Evolutionary conservation across 1,139 yeast genomes (phyloP).

Genomic region (Spathaspora sp.): DNA sequence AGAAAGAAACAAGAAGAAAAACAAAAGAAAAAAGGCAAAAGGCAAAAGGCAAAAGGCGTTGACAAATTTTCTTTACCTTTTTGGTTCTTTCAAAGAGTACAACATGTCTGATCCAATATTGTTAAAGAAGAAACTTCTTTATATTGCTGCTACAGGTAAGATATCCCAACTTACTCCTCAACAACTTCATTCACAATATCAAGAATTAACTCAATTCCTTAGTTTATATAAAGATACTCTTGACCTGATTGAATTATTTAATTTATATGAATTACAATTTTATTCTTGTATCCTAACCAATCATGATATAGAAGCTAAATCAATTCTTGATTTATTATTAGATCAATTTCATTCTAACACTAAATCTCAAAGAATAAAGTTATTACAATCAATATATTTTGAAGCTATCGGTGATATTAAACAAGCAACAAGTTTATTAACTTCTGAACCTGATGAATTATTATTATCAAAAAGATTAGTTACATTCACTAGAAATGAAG

Average conservation of each 20-base stretch:
- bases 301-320: conserved; percentile 70
- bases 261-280: conserved; percentile 70
- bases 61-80: background rate
- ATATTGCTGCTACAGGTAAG: conserved; percentile 31
- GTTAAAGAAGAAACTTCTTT: conserved; percentile 24
- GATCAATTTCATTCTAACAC: conserved; percentile 60
- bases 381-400: conserved; percentile 56
- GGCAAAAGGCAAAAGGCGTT: background rate
- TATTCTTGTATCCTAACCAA: conserved; percentile 62
- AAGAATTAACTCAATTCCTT: conserved; percentile 34
- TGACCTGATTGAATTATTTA: conserved; percentile 52
- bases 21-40: too few species aligned
- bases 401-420: conserved; percentile 52
- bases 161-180: conserved; percentile 38
- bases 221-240: conserved; percentile 26
- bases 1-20: background rate
- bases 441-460: conserved; percentile 36
- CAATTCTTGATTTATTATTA: conserved; percentile 57
- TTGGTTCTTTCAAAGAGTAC: too few species aligned
- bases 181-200: conserved; percentile 30
- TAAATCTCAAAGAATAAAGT: conserved; percentile 53
- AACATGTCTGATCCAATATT: conserved; percentile 14
- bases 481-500: conserved; percentile 28
- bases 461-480: conserved; percentile 34
- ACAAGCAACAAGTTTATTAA: conserved; percentile 37